Evolutionary conservation across 2,329 filamentous ascomycete genomes (phyloP), one percentile per base, ranked within the genome.

Genomic region (Ascochyta clinopodiicola): DNA sequence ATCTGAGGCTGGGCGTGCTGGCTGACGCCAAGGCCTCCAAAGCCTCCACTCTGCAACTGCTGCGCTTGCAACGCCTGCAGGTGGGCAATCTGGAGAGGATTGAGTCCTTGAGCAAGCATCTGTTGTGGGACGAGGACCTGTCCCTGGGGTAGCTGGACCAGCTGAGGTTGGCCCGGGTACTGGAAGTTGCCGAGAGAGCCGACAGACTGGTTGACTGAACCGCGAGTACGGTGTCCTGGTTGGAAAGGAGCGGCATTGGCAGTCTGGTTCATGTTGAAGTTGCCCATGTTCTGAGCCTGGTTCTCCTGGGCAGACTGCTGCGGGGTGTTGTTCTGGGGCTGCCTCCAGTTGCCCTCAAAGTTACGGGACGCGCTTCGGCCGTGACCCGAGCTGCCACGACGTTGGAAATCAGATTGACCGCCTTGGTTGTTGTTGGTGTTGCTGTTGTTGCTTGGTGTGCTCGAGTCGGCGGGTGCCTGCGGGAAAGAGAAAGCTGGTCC

Each of bases 321-420:
- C 60, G 82, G 81, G 45, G 57, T 63, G 56, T 80, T 80, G 46
- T 76, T 78, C 65, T 85, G 85, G 66, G 90, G 93, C 70, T 92
- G 96, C 69, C 95, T 90, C 95, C 95, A 99, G 78, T 99, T 99
- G 69, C 93, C 88, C 66, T 99, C 95, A 71, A 98, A 98, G 78
- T 98, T 99, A 61, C 95, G 88, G 22, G 95, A 99, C 10, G 86
- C 86, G 29, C 88, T 89, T 59, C 95, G 87, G 61, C 86, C 88
- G 74, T 99, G 95, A 52, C 91, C 89, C 63, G 86, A 84, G 67
- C 89, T 90, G 66, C 89, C 88, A 66, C 91, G 90, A 59, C 91
- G 88, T 65, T 87, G 83, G 72, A 92, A 90, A 64, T 95, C 91
- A 13, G 79, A 71, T 60, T 79, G 77, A 59, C 76, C 79, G 57